phyloP scores from a whole-genome alignment of 202 grass and related monocot species.

The Brachypodium distachyon region DNA sequence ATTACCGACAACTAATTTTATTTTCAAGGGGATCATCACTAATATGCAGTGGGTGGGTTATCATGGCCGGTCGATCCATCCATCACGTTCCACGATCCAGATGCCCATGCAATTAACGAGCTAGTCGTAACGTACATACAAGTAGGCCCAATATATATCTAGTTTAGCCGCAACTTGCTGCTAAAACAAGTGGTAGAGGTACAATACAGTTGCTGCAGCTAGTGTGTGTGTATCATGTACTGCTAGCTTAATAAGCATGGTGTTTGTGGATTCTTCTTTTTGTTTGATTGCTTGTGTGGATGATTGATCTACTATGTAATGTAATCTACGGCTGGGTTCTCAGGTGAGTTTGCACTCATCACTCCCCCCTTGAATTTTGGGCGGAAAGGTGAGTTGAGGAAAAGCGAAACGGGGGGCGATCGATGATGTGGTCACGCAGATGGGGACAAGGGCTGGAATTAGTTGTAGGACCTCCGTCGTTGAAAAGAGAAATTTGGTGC shows the following conservation, averaged over 20 bases:
- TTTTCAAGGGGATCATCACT: not conserved
- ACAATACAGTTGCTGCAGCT: not conserved
- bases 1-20: too few relatives aligned
- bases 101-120: not conserved
- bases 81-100: not conserved
- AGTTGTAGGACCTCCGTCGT: not conserved
- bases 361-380: not conserved
- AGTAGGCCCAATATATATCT: not conserved
- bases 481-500: not conserved
- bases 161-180: not conserved
- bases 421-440: not conserved
- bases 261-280: not conserved
- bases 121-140: too few relatives aligned
- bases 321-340: not conserved
- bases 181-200: not conserved
- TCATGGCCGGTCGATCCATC: not conserved
- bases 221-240: not conserved
- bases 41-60: not conserved
- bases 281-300: not conserved
- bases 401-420: not conserved
- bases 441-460: not conserved
- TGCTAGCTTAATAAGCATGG: not conserved
- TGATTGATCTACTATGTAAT: not conserved
- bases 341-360: not conserved
- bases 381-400: not conserved